Evolutionary conservation across 176 grass and related monocot genomes (phyloP).

Genomic region (Musa beccarii): DNA sequence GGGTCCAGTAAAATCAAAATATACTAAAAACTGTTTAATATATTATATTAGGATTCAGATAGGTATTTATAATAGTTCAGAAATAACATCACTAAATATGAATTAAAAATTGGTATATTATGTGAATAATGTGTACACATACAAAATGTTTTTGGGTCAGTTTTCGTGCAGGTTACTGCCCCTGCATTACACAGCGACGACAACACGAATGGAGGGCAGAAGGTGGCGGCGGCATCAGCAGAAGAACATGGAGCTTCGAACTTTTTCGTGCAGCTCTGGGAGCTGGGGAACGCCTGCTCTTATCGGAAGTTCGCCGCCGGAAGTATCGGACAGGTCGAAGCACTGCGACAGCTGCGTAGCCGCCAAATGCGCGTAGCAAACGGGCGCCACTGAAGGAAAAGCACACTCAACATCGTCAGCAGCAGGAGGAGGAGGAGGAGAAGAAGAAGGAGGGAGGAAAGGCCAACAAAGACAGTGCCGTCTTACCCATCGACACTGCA

Average conservation of each 20-base stretch:
- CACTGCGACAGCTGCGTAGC: constrained; percentile 46
- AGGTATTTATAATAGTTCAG: too few species aligned
- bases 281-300: constrained; percentile 16
- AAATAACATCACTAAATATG: too few species aligned
- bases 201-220: too few species aligned
- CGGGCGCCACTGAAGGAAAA: constrained; percentile 37
- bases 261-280: constrained; percentile 27
- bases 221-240: constrained; percentile 22
- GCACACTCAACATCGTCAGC: not conserved
- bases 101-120: too few species aligned
- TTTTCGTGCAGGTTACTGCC: too few species aligned
- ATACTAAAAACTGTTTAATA: too few species aligned
- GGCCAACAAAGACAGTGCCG: not conserved
- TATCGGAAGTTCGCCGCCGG: not conserved
- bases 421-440: not conserved
- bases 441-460: not conserved
- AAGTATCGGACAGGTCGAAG: constrained; percentile 32
- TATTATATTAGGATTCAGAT: too few species aligned
- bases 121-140: too few species aligned
- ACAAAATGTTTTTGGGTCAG: too few species aligned
- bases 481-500: constrained; percentile 44
- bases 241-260: constrained; percentile 48
- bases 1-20: too few species aligned
- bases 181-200: too few species aligned
- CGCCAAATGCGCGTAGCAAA: constrained; percentile 45